Base-by-base conservation (phyloP, 2,329 filamentous ascomycete species). In the Paraphoma chrysanthemicola region DNA sequence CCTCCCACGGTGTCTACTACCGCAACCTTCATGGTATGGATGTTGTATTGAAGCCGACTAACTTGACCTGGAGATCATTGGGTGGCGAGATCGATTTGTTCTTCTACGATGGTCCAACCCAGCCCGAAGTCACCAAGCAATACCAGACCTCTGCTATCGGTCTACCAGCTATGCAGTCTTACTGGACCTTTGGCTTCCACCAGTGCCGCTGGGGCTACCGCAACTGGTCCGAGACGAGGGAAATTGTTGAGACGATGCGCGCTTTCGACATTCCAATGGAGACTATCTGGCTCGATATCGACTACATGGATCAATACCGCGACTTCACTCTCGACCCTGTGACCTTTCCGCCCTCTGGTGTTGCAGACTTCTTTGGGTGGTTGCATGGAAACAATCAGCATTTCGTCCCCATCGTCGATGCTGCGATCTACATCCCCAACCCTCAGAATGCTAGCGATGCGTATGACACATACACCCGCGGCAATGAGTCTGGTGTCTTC, bases 131-230 rank as follows among this genome's bases (percentile, higher is more conserved):
- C 23, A 90, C 87, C 14, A 86, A 86, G 71, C 83, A 89, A 39
- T 95, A 94, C 70, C 88, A 91, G 60, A 75, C 79, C 54, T 87
- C 84, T 51, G 85, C 88, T 1, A 80, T 89, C 49, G 91, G 91
- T 0, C 78, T 91, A 5, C 91, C 91, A 1, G 88, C 88, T 0
- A 88, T 94, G 86, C 89, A 93, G 70, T 88, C 62, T 14, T 95
- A 95, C 78, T 94, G 87, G 82, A 87, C 88, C 0, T 86, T 96
- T 57, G 92, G 92, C 0, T 94, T 85, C 71, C 92, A 96, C 63
- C 91, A 96, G 72, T 94, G 91, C 66, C 84, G 90, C 56, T 95
- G 91, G 88, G 92, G 91, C 0, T 95, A 95, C 72, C 79, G 83
- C 39, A 92, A 91, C 66, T 92, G 89, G 86, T 84, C 85, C 1